Evolutionary conservation across 208 protist genomes (phyloP), one percentile per base, ranked within the genome.

Genomic region (Acanthamoeba triangularis): DNA sequence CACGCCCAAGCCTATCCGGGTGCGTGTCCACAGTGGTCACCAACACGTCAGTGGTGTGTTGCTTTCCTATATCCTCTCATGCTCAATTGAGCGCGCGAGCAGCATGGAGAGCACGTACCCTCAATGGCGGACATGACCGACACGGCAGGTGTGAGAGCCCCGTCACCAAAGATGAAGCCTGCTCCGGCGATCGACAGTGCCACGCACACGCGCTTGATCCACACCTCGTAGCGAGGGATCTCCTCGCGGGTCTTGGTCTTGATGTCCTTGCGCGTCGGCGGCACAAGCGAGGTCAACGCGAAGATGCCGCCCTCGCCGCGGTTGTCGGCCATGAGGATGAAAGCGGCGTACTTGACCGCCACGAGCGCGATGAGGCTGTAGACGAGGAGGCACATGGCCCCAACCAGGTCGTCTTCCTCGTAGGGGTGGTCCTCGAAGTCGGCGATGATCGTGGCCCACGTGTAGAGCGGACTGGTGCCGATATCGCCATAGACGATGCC

Each of bases 401-500:
- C 84, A 4, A 90, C 4, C 20, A 90, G n/a, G 59, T 90, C 84
- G 4, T 90, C 84, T 37, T 90, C 84, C 49, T 90, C 84, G 14
- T 23, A 90, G 33, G 54, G 41, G 41, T 44, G 41, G 41, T 44
- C 35, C 33, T 30, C 84, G n/a, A 90, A 33, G 84, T 90, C 28
- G 84, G 49, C 41, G 14, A 90, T 1, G 54, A 90, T 90, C 5
- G 84, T 90, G 13, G 56, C n/a, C 84, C 84, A 90, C 20, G 59
- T 69, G 59, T 90, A 90, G 49, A 90, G 41, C 7, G 84, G 84
- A 14, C 84, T 90, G 10, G 84, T 67, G 84, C 74, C 74, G 10
- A 90, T 28, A 49, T 90, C 84, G 20, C 84, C 84, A 18, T 90
- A 90, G 49, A 90, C 84, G 54, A 90, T 23, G 84, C 84, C 84